These are phyloP conservation scores for Atalantia buxifolia DNA, from an alignment of 345 rosid genomes.

Conservation along the genomic window DNA sequence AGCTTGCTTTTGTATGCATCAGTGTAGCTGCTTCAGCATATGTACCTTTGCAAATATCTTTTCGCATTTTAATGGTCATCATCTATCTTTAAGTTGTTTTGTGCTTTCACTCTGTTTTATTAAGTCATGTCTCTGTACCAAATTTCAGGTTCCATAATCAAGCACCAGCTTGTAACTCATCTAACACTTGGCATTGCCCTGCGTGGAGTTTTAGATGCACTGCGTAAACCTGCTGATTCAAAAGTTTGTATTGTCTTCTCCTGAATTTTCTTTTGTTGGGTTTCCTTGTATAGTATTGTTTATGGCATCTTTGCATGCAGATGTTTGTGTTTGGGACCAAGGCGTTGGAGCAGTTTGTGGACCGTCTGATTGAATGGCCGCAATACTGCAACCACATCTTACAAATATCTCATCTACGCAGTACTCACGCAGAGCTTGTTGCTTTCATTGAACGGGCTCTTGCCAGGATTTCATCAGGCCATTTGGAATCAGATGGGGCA, in stretches of 20 bases:
- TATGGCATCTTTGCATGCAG: conserved; percentile 37
- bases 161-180: conserved; percentile 94
- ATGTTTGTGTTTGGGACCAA: conserved; percentile 96
- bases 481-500: conserved; percentile 60
- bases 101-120: neutral
- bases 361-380: conserved; percentile 94
- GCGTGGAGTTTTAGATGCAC: conserved; percentile 89
- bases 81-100: neutral
- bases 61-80: neutral
- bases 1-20: neutral
- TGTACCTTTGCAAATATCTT: neutral
- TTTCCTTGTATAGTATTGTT: conserved; percentile 4
- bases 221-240: conserved; percentile 97
- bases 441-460: conserved; percentile 83
- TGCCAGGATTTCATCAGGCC: conserved; percentile 80
- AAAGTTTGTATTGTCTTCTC: conserved; percentile 50
- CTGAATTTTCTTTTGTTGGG: neutral
- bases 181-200: conserved; percentile 90
- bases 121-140: conserved; percentile 11
- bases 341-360: conserved; percentile 95
- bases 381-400: conserved; percentile 97
- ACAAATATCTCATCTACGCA: conserved; percentile 93
- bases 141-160: conserved; percentile 84
- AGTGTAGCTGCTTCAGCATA: neutral
- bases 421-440: conserved; percentile 80